A percentile compares a stretch with the other conserved stretches of the same genome.
Evolutionary conservation across 768 basidiomycete genomes (phyloP).

Genomic region (Mycena alexandri): DNA sequence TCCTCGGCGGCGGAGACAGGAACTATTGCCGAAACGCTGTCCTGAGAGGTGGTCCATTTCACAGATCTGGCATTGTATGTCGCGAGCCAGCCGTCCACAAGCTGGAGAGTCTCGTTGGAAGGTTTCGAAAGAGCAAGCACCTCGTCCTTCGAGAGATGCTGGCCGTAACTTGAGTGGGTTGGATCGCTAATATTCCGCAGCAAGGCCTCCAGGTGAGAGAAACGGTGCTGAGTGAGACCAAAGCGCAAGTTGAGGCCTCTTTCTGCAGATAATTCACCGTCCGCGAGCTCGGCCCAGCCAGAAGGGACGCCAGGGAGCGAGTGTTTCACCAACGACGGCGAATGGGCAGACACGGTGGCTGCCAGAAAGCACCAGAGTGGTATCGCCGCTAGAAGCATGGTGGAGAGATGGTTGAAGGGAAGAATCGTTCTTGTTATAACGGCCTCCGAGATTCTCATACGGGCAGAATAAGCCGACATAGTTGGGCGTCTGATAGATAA

Average conservation of each 20-base stretch:
- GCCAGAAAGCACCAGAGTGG: conserved; percentile 19
- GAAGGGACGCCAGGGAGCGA: conserved; percentile 27
- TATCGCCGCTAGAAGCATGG: neutral
- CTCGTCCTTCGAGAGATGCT: conserved; percentile 57
- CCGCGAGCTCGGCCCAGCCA: conserved; percentile 27
- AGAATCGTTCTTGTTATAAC: too few relatives aligned
- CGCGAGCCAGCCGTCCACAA: conserved; percentile 26
- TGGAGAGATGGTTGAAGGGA: too few relatives aligned
- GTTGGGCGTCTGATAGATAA: too few relatives aligned
- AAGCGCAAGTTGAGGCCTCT: conserved; percentile 51
- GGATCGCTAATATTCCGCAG: conserved; percentile 51
- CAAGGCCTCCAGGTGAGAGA: conserved; percentile 47
- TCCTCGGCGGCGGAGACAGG: conserved; percentile 58
- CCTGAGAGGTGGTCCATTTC: conserved; percentile 56
- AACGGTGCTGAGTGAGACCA: conserved; percentile 49
- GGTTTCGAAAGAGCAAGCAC: conserved; percentile 57
- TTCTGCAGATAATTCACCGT: conserved; percentile 4
- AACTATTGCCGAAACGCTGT: conserved; percentile 60
- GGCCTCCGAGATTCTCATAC: too few relatives aligned
- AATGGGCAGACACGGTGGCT: neutral
- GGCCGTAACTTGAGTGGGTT: conserved; percentile 47
- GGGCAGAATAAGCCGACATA: too few relatives aligned
- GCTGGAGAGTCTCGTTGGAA: conserved; percentile 47
- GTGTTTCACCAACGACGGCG: conserved; percentile 22
- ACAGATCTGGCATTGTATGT: conserved; percentile 40